A percentile compares a stretch with the other conserved stretches of the same genome.
phyloP scores from a whole-genome alignment of 371 early-diverging fungal species.

The Rhizopus delemar region DNA sequence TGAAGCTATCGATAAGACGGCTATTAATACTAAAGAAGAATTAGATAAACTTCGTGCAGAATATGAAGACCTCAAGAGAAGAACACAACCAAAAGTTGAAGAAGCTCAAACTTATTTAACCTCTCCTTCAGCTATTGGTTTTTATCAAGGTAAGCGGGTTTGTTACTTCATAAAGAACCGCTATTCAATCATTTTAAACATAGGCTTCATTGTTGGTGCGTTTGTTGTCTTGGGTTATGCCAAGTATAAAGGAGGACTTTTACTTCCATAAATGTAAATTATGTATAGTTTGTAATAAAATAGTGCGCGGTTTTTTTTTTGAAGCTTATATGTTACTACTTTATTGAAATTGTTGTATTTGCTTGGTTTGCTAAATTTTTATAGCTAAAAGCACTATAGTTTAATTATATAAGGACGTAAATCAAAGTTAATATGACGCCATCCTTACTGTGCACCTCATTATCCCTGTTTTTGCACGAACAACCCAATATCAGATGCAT shows the following conservation, averaged over 20 bases:
- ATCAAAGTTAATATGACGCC: no score
- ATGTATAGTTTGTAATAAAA: no score
- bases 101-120: constrained; percentile 39
- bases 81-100: constrained; percentile 38
- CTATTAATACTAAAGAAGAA: constrained; percentile 36
- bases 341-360: no score
- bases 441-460: no score
- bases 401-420: no score
- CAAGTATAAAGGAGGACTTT: constrained; percentile 26
- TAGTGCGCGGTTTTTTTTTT: no score
- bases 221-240: constrained; percentile 28
- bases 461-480: no score
- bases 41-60: constrained; percentile 37
- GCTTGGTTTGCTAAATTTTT: no score
- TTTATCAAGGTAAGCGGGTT: constrained; percentile 39
- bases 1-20: constrained; percentile 31
- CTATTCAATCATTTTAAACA: background rate
- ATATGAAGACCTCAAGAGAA: constrained; percentile 38
- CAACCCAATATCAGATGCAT: no score
- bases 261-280: background rate
- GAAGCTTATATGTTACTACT: background rate
- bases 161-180: background rate
- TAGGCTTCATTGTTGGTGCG: constrained; percentile 32
- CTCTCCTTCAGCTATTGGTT: constrained; percentile 42
- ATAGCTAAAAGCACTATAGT: no score